Percentiles rank a stretch among this genome's conserved stretches.
phyloP scores from a whole-genome alignment of 73 alveolate genomes.

The Paramecium sexaurelia region DNA sequence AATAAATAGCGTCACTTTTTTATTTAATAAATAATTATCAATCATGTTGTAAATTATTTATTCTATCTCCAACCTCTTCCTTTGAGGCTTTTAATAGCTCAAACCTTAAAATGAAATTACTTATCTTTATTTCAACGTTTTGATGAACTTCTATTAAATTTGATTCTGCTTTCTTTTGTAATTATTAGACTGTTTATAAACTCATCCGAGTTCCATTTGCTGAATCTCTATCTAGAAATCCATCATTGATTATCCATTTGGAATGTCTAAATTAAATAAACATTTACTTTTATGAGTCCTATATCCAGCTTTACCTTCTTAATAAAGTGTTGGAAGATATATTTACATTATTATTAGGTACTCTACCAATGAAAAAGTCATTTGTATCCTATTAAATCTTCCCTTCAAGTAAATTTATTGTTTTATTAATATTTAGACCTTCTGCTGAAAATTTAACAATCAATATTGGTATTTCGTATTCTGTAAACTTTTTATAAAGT shows the following conservation, averaged over 20 bases:
- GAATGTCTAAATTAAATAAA: background rate
- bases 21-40: background rate
- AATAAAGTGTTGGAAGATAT: background rate
- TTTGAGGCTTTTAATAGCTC: background rate
- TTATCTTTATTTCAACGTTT: background rate
- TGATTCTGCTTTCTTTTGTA: background rate
- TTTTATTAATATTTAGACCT: background rate
- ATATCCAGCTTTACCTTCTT: background rate
- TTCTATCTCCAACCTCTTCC: background rate
- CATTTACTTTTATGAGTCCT: background rate
- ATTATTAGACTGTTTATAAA: background rate
- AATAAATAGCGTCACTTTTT: slow-evolving; percentile 33
- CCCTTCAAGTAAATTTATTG: background rate
- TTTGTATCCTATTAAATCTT: background rate
- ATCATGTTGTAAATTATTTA: background rate
- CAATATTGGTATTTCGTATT: background rate
- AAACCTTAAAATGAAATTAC: background rate
- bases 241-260: background rate
- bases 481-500: background rate
- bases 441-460: background rate
- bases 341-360: background rate
- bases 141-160: background rate
- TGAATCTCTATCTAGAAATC: background rate
- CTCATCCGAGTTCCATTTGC: slow-evolving; percentile 29
- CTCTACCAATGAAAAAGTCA: slow-evolving; percentile 5